A percentile compares a stretch with the other conserved stretches of the same genome.
Evolutionary conservation across 176 grass and related monocot species (phyloP).

Genomic region (Carex littledalei): DNA sequence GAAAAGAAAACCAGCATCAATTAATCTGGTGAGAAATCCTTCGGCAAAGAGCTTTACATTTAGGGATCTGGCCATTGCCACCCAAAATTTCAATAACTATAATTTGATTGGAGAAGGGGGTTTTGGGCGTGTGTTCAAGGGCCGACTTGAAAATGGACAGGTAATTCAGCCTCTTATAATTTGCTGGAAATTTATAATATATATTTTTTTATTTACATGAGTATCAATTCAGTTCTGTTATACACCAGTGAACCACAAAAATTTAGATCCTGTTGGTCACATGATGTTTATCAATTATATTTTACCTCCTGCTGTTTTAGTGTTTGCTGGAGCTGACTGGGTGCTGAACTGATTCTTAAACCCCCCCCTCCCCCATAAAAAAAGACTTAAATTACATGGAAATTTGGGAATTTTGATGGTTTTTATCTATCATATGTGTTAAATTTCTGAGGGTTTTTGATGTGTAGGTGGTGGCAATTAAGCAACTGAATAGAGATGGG

Average conservation of each 20-base stretch:
- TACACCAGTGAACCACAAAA: not conserved
- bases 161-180: slow-evolving; percentile 23
- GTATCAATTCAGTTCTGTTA: not conserved
- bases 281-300: not conserved
- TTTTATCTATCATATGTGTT: not conserved
- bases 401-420: not conserved
- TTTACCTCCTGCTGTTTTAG: not conserved
- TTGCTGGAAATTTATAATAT: not conserved
- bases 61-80: slow-evolving; percentile 66
- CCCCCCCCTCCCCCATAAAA: not conserved
- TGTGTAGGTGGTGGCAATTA: slow-evolving; percentile 73
- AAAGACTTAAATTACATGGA: not conserved
- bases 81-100: slow-evolving; percentile 61
- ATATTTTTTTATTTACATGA: not conserved
- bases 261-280: not conserved
- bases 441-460: not conserved
- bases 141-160: slow-evolving; percentile 55
- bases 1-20: slow-evolving; percentile 38
- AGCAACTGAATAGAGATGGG: slow-evolving; percentile 70
- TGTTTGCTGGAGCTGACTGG: not conserved
- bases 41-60: slow-evolving; percentile 80
- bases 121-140: slow-evolving; percentile 91
- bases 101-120: slow-evolving; percentile 90
- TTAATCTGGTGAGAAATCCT: slow-evolving; percentile 33
- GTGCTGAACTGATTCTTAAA: not conserved